Conservation (phyloP, 805 yeast species). For the Komagataella phaffii region DNA sequence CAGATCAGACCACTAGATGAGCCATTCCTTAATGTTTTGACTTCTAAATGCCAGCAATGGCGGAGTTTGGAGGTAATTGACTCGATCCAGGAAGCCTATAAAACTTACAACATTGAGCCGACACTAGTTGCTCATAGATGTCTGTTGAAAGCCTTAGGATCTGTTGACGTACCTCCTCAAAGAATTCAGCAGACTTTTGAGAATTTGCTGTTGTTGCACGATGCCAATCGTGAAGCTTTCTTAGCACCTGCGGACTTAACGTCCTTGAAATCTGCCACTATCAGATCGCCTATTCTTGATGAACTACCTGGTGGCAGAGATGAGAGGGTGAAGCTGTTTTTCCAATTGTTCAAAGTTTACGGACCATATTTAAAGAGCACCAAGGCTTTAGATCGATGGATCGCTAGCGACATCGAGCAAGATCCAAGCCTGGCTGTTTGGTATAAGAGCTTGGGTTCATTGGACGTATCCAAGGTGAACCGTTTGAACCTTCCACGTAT, state of each 20-base stretch:
- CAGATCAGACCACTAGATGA: constrained; percentile 53
- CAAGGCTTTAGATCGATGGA: not conserved
- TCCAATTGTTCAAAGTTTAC: constrained; percentile 38
- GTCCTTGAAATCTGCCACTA: constrained; percentile 67
- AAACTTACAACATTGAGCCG: constrained; percentile 38
- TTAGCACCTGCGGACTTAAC: constrained; percentile 83
- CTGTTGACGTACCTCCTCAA: constrained; percentile 35
- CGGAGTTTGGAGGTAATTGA: constrained; percentile 50
- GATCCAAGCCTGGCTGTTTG: not conserved
- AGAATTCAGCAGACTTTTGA: constrained; percentile 32
- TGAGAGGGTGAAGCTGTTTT: constrained; percentile 38
- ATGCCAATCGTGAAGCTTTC: constrained; percentile 37
- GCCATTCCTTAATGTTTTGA: constrained; percentile 67
- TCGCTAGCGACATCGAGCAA: not conserved
- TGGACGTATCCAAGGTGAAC: not conserved
- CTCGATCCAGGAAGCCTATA: constrained; percentile 48
- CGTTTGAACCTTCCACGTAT: not conserved
- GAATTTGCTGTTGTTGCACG: constrained; percentile 27
- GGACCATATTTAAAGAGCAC: constrained; percentile 22
- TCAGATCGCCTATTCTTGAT: constrained; percentile 24
- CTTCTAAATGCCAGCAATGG: constrained; percentile 59
- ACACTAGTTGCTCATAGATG: constrained; percentile 66
- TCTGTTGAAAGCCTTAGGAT: constrained; percentile 58
- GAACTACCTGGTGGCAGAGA: constrained; percentile 12
- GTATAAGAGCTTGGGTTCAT: not conserved